phyloP scores from a whole-genome alignment of 1,139 yeast genomes.

The Hyphopichia pseudoburtonii region DNA sequence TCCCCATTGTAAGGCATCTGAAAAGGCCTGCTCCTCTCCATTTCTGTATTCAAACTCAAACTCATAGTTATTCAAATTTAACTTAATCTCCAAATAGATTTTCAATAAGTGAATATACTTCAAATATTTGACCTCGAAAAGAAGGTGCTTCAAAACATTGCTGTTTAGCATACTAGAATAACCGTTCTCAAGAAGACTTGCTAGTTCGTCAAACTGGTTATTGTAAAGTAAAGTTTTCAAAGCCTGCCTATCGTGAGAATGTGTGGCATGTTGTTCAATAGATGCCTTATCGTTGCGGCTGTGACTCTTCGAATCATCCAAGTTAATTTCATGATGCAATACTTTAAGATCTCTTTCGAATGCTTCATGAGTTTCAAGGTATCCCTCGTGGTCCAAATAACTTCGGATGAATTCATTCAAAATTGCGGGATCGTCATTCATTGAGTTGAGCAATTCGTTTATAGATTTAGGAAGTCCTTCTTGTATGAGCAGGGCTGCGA shows the following conservation, averaged over 20 bases:
- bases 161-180: constrained; percentile 46
- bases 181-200: constrained; percentile 39
- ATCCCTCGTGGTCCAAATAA: constrained; percentile 75
- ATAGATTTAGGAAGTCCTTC: constrained; percentile 9
- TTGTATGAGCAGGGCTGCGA: constrained; percentile 10
- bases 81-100: constrained; percentile 19
- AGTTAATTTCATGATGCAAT: constrained; percentile 23
- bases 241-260: constrained; percentile 50
- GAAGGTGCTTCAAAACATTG: constrained; percentile 33
- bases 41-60: constrained; percentile 17
- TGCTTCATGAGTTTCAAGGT: constrained; percentile 63
- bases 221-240: constrained; percentile 46
- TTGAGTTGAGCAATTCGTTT: constrained; percentile 24
- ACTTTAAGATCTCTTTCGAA: constrained; percentile 48
- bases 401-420: constrained; percentile 62
- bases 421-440: constrained; percentile 29
- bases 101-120: constrained; percentile 41
- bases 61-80: constrained; percentile 15
- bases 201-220: constrained; percentile 50
- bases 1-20: constrained; percentile 39
- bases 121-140: constrained; percentile 56
- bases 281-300: constrained; percentile 10
- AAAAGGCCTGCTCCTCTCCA: constrained; percentile 13
- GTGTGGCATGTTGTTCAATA: constrained; percentile 23
- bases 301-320: constrained; percentile 7